These are phyloP conservation scores for Pezicula rhizophila DNA, from an alignment of 2,329 filamentous ascomycete species.

Conservation along the genomic window DNA sequence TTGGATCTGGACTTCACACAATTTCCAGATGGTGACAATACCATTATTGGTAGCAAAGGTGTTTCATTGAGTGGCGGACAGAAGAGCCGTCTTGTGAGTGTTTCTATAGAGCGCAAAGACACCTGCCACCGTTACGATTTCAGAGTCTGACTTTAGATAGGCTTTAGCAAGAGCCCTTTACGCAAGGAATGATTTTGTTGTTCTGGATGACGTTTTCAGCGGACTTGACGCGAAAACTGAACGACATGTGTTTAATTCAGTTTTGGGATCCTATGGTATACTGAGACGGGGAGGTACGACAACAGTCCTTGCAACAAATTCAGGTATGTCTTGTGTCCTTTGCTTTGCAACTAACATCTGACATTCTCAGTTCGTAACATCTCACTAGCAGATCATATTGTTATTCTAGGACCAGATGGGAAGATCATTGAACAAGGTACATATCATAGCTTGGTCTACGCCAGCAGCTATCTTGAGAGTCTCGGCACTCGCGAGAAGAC, in stretches of 20 bases:
- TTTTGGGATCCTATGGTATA: constrained; percentile 8
- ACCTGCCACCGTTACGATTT: background rate
- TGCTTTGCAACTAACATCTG: background rate
- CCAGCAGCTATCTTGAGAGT: constrained; percentile 24
- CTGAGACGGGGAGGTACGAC: background rate
- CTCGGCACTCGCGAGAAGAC: background rate
- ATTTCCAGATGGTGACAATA: constrained; percentile 19
- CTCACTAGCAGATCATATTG: constrained; percentile 33
- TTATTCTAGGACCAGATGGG: constrained; percentile 28
- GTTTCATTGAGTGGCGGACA: constrained; percentile 22
- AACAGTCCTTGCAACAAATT: constrained; percentile 1
- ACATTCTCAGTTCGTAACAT: constrained; percentile 27
- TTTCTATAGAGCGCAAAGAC: background rate
- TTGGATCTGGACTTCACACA: constrained; percentile 10
- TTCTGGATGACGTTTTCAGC: constrained; percentile 16
- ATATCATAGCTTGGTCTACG: constrained; percentile 27
- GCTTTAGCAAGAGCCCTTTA: constrained; percentile 14
- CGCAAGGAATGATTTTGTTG: constrained; percentile 6
- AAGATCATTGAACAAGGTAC: constrained; percentile 29
- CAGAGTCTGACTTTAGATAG: constrained; percentile 1
- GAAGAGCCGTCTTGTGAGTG: constrained; percentile 1
- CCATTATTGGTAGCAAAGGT: constrained; percentile 21
- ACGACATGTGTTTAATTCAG: constrained; percentile 5
- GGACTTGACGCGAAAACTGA: constrained; percentile 14
- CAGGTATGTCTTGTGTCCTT: background rate